Evolutionary conservation across 2,329 filamentous ascomycete genomes (phyloP), one percentile per base, ranked within the genome.

Genomic region (Xylaria sp.): DNA sequence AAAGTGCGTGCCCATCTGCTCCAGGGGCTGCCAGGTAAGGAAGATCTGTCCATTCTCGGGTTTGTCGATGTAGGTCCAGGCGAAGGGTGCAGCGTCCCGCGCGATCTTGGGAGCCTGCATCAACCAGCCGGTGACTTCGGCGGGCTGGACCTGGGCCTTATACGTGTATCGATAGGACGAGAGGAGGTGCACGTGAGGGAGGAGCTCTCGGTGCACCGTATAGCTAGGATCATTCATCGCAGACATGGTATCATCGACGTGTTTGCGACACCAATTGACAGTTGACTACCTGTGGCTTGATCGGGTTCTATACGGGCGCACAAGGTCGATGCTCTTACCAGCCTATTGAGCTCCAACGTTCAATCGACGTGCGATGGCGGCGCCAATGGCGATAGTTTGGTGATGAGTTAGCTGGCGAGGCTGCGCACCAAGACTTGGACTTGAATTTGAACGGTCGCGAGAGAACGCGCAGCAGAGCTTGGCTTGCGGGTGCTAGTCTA

Each of bases 41-140:
- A 95, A 86, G 44, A 97, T 85, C 8, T 89, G 90, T 58, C 93
- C 93, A 76, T 96, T 92, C 54, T 84, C 84, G 10, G 94, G 94
- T 54, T 87, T 85, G 70, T 95, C 88, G 58, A 98, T 86, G 75
- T 94, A 97, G 46, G 90, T 93, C 94, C 94, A 99, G 78, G 90
- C 91, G 83, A 99, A 93, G 2, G 94, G 87, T 49, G 93, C 89
- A 66, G 88, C 83, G 72, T 96, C 90, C 76, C 92, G 91, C 69
- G 93, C 90, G 64, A 97, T 90, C 73, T 91, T 90, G 8, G 93
- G 92, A 38, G 93, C 93, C 71, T 88, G 87, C 73, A 93, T 83
- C 63, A 98, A 85, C 83, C 92, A 94, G 72, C 91, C 89, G 63
- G 92, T 89, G 25, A 94, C 91, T 67, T 93, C 90, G 60, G 90